Evolutionary conservation across 257 asterid genomes (phyloP).

Genomic region (Anisodus acutangulus): DNA sequence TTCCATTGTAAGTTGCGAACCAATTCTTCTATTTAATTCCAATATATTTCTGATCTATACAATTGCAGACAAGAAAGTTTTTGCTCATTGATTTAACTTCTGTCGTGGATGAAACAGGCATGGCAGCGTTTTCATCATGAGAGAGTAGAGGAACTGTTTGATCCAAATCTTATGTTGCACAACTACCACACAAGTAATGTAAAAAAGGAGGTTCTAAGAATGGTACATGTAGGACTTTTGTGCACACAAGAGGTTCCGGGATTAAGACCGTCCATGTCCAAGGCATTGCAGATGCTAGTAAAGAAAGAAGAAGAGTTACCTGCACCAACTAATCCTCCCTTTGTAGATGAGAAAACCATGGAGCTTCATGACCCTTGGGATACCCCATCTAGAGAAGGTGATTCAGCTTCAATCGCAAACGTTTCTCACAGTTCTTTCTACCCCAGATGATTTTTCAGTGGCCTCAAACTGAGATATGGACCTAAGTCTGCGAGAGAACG

Average conservation of each 20-base stretch:
- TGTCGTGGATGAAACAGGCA: conserved; percentile 42
- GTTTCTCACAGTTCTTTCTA: conserved; percentile 64
- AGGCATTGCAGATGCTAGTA: conserved; percentile 64
- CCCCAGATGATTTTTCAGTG: conserved; percentile 52
- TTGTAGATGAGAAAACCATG: conserved; percentile 64
- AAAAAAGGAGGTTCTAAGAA: conserved; percentile 52
- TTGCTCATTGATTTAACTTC: background rate
- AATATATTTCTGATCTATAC: background rate
- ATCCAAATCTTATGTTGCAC: conserved; percentile 61
- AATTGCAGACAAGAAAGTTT: background rate
- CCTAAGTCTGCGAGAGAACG: background rate
- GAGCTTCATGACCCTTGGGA: conserved; percentile 49
- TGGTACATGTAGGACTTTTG: conserved; percentile 68
- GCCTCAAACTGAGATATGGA: background rate
- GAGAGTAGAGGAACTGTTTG: conserved; percentile 58
- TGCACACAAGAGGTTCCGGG: conserved; percentile 68
- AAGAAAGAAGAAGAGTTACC: conserved; percentile 67
- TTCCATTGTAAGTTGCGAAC: conserved; percentile 48
- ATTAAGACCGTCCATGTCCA: conserved; percentile 69
- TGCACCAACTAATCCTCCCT: conserved; percentile 71
- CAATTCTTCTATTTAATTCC: background rate
- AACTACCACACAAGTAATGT: conserved; percentile 38
- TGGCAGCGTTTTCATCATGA: conserved; percentile 70
- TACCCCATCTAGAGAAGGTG: conserved; percentile 30
- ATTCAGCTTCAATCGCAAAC: conserved; percentile 55